Evolutionary conservation across 2,329 filamentous ascomycete genomes (phyloP).

Genomic region (Monosporascus sp.): DNA sequence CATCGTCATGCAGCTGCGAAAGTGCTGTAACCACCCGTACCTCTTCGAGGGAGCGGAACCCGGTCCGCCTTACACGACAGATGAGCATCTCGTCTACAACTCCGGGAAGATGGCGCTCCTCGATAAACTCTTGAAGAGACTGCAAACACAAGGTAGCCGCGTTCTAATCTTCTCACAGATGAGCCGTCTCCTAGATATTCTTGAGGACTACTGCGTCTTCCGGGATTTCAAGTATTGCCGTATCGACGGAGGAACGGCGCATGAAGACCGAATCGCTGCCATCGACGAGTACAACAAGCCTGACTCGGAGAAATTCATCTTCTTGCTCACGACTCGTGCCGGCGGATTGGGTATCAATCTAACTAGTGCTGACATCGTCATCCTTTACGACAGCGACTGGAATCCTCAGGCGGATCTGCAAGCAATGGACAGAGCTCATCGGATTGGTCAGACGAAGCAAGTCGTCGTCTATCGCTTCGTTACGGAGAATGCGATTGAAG

Average conservation of each 20-base stretch:
- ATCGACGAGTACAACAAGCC: slow-evolving; percentile 99
- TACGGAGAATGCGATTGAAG: slow-evolving; percentile 96
- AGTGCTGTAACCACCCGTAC: slow-evolving; percentile 98
- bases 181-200: slow-evolving; percentile 92
- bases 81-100: slow-evolving; percentile 91
- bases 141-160: slow-evolving; percentile 81
- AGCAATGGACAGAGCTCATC: slow-evolving; percentile 97
- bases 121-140: slow-evolving; percentile 79
- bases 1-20: slow-evolving; percentile 98
- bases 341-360: slow-evolving; percentile 96
- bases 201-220: slow-evolving; percentile 98
- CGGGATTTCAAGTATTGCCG: slow-evolving; percentile 92
- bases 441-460: slow-evolving; percentile 98
- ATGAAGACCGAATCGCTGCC: slow-evolving; percentile 94
- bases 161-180: slow-evolving; percentile 99
- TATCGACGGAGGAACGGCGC: slow-evolving; percentile 93
- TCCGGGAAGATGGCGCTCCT: slow-evolving; percentile 96
- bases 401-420: slow-evolving; percentile 97
- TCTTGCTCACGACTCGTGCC: slow-evolving; percentile 89
- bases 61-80: slow-evolving; percentile 94
- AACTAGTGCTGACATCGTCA: slow-evolving; percentile 89
- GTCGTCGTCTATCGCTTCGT: slow-evolving; percentile 95
- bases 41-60: slow-evolving; percentile 96
- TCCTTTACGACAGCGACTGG: slow-evolving; percentile 98
- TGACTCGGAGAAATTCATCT: slow-evolving; percentile 92